A percentile compares a stretch with the other conserved stretches of the same genome.
Evolutionary conservation across 2,329 filamentous ascomycete genomes (phyloP).

Genomic region (Dothideomycetes sp.): DNA sequence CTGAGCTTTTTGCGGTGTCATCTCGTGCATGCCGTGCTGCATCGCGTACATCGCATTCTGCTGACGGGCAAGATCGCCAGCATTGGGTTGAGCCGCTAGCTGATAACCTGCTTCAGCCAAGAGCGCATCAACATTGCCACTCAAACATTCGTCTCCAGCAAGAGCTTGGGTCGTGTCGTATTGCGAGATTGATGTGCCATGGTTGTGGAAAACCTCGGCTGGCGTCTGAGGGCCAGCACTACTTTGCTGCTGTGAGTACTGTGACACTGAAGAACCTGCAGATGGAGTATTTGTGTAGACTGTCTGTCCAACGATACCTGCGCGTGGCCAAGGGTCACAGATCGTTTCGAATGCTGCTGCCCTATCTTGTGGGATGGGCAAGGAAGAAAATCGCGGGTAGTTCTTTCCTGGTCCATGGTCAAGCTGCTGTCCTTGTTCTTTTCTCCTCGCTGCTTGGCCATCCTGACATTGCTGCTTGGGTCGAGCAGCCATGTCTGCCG

Average conservation of each 20-base stretch:
- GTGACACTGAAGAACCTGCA: slow-evolving; percentile 4
- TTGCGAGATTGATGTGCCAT: slow-evolving; percentile 1
- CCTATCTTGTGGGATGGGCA: not conserved
- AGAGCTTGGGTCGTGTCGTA: not conserved
- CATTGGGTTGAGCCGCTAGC: not conserved
- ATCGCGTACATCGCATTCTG: not conserved
- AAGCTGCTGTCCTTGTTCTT: no score
- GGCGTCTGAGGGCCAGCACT: not conserved
- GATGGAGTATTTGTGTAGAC: not conserved
- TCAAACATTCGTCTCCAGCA: not conserved
- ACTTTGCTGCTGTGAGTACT: not conserved
- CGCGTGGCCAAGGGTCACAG: not conserved
- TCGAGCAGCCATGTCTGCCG: not conserved
- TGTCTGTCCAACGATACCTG: not conserved
- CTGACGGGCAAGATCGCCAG: slow-evolving; percentile 3
- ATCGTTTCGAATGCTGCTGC: not conserved
- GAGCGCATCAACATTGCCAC: not conserved
- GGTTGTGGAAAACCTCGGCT: not conserved
- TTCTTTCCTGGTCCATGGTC: no score
- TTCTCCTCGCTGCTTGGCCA: not conserved
- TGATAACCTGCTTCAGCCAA: slow-evolving; percentile 6
- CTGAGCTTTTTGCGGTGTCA: slow-evolving; percentile 5
- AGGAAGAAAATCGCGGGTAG: not conserved
- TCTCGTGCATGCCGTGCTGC: not conserved
- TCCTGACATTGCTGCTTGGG: not conserved